Percentiles rank a stretch among this genome's conserved stretches.
phyloP scores from a whole-genome alignment of 2,329 filamentous ascomycete genomes.

The Ophiostoma tasmaniense region DNA sequence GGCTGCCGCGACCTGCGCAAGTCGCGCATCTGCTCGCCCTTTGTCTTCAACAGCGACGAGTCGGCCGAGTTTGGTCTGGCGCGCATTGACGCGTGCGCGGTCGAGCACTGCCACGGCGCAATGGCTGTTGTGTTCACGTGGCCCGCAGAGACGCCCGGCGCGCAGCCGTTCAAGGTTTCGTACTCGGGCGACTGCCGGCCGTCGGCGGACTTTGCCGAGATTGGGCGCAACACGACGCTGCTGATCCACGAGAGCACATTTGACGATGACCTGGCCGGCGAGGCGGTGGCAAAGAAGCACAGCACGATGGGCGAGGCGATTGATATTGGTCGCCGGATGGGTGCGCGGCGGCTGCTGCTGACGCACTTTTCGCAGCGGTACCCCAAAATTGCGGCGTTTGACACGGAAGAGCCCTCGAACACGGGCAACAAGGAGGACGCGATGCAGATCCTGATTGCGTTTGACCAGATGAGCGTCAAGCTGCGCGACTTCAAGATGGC shows the following conservation, averaged over 20 bases:
- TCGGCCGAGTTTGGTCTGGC: slow-evolving; percentile 46
- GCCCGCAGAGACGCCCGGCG: slow-evolving; percentile 42
- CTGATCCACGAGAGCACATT: slow-evolving; percentile 96
- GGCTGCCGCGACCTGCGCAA: slow-evolving; percentile 13
- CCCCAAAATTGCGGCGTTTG: slow-evolving; percentile 57
- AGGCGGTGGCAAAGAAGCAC: slow-evolving; percentile 83
- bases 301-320: slow-evolving; percentile 83
- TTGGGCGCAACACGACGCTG: slow-evolving; percentile 69
- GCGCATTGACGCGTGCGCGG: slow-evolving; percentile 57
- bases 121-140: slow-evolving; percentile 72
- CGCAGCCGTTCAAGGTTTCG: slow-evolving; percentile 60
- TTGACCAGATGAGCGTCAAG: slow-evolving; percentile 69
- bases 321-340: slow-evolving; percentile 66
- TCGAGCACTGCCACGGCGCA: slow-evolving; percentile 72
- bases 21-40: slow-evolving; percentile 22
- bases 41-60: slow-evolving; percentile 30
- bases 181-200: slow-evolving; percentile 95
- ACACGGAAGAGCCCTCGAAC: slow-evolving; percentile 21
- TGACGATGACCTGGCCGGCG: slow-evolving; percentile 69
- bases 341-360: slow-evolving; percentile 68
- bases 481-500: slow-evolving; percentile 62
- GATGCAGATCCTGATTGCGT: slow-evolving; percentile 62
- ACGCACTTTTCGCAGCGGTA: slow-evolving; percentile 97
- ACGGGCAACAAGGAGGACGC: slow-evolving; percentile 31
- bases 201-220: slow-evolving; percentile 55